These are phyloP conservation scores for Thalassiosira profunda DNA, from an alignment of 108 stramenopile species.

Conservation along the genomic window DNA sequence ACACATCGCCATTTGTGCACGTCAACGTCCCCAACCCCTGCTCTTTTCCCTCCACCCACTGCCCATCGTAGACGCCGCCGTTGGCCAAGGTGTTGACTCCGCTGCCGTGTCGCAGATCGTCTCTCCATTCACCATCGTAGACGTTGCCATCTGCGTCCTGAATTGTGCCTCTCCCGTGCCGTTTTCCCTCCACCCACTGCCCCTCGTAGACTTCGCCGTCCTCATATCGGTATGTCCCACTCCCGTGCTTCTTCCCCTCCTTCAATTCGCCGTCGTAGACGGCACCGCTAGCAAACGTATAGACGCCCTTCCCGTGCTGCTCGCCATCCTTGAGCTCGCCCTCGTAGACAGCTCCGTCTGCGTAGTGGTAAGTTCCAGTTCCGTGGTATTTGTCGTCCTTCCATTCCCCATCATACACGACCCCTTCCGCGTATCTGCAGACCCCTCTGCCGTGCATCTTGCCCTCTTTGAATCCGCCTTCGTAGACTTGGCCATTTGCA, in stretches of 20 bases:
- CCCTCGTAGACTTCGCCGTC: not conserved
- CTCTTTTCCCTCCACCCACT: conserved; percentile 81
- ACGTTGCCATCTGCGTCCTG: conserved; percentile 62
- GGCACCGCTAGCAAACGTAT: conserved; percentile 7
- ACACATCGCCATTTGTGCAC: conserved; percentile 76
- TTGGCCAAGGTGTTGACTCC: conserved; percentile 81
- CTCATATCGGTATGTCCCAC: not conserved
- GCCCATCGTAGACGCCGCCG: conserved; percentile 78
- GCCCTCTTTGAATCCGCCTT: conserved; percentile 83
- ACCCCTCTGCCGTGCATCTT: conserved; percentile 85
- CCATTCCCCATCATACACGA: conserved; percentile 22
- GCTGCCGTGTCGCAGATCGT: conserved; percentile 76
- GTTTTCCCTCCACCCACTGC: conserved; percentile 4
- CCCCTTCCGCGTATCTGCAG: conserved; percentile 49
- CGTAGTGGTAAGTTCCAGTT: conserved; percentile 23
- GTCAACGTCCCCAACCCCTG: conserved; percentile 79
- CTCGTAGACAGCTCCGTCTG: conserved; percentile 21
- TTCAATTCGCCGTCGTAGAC: not conserved
- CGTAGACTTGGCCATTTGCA: conserved; percentile 58
- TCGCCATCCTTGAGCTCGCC: conserved; percentile 25
- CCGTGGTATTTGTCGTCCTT: conserved; percentile 25
- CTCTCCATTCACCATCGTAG: conserved; percentile 89
- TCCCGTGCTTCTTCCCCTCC: not conserved
- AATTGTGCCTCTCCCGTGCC: conserved; percentile 36
- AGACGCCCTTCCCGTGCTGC: conserved; percentile 19